phyloP scores from a whole-genome alignment of 345 rosid genomes.

The Heritiera fomes region DNA sequence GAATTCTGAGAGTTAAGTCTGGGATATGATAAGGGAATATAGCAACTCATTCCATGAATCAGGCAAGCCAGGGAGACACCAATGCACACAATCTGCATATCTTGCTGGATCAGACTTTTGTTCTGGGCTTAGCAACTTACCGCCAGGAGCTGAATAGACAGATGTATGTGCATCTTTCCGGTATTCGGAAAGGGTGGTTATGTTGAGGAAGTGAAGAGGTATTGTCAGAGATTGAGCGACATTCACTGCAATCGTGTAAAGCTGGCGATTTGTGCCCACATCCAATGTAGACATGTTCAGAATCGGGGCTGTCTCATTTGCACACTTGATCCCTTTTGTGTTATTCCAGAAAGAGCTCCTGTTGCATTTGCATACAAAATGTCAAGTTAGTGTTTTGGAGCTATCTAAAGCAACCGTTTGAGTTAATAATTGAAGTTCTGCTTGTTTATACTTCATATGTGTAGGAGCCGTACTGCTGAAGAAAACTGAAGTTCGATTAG shows the following conservation, averaged over 20 bases:
- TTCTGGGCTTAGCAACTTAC: constrained; percentile 49
- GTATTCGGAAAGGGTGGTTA: constrained; percentile 72
- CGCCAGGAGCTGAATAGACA: constrained; percentile 44
- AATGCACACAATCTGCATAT: constrained; percentile 80
- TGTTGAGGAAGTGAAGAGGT: constrained; percentile 53
- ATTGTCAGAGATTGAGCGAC: constrained; percentile 45
- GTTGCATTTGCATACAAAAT: constrained; percentile 6
- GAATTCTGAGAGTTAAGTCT: constrained; percentile 24
- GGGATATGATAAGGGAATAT: constrained; percentile 52
- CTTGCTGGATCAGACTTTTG: constrained; percentile 56
- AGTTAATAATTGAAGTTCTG: background rate
- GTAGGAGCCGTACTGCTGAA: constrained; percentile 83
- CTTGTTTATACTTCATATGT: constrained; percentile 52
- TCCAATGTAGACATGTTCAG: constrained; percentile 36
- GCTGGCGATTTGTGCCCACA: constrained; percentile 63
- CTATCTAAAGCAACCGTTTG: background rate
- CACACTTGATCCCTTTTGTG: constrained; percentile 57
- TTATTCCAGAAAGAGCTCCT: constrained; percentile 79
- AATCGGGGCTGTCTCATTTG: constrained; percentile 59
- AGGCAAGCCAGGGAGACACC: constrained; percentile 97
- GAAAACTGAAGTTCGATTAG: constrained; percentile 60
- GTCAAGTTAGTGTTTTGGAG: background rate
- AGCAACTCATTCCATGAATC: constrained; percentile 92
- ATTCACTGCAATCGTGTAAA: constrained; percentile 46
- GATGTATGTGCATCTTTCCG: constrained; percentile 82